A percentile compares a stretch with the other conserved stretches of the same genome.
Evolutionary conservation across 192 early-diverging fungal species (phyloP).

Genomic region (Spizellomyces punctatus): DNA sequence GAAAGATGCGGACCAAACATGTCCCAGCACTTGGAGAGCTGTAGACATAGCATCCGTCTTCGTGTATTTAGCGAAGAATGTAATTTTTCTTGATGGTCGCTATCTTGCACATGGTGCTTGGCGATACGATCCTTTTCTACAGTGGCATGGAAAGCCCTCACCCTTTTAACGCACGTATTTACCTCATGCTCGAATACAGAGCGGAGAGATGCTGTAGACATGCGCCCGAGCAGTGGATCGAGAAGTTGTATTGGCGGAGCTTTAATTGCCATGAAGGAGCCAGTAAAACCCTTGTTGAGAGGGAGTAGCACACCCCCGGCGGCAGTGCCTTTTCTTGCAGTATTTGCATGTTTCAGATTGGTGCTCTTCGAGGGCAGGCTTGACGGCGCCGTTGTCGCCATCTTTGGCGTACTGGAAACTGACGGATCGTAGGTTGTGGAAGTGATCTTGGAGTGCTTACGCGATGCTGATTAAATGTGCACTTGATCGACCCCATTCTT

Average conservation of each 20-base stretch:
- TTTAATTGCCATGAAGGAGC: conserved; percentile 6
- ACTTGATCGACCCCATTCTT: too few relatives aligned
- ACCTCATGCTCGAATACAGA: conserved; percentile 39
- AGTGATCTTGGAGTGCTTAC: too few relatives aligned
- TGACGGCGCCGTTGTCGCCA: too few relatives aligned
- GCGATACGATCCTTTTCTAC: not conserved
- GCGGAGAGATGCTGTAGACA: conserved; percentile 25
- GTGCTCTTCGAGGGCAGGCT: too few relatives aligned
- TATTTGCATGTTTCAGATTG: too few relatives aligned
- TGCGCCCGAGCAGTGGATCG: conserved; percentile 28
- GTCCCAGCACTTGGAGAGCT: conserved; percentile 46
- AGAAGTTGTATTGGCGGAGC: conserved; percentile 12
- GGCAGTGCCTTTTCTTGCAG: too few relatives aligned
- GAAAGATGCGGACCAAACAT: conserved; percentile 39
- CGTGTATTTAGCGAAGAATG: conserved; percentile 30
- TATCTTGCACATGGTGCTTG: too few relatives aligned
- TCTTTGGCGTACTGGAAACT: too few relatives aligned
- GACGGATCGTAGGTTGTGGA: too few relatives aligned
- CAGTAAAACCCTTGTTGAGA: conserved; percentile 13
- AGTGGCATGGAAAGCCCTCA: conserved; percentile 29
- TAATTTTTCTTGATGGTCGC: not conserved
- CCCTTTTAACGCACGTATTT: conserved; percentile 25
- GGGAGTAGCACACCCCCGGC: not conserved
- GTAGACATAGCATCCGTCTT: conserved; percentile 34
- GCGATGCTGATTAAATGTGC: too few relatives aligned